Evolutionary conservation across 2,329 filamentous ascomycete species (phyloP).

Genomic region (Alternaria longipes): DNA sequence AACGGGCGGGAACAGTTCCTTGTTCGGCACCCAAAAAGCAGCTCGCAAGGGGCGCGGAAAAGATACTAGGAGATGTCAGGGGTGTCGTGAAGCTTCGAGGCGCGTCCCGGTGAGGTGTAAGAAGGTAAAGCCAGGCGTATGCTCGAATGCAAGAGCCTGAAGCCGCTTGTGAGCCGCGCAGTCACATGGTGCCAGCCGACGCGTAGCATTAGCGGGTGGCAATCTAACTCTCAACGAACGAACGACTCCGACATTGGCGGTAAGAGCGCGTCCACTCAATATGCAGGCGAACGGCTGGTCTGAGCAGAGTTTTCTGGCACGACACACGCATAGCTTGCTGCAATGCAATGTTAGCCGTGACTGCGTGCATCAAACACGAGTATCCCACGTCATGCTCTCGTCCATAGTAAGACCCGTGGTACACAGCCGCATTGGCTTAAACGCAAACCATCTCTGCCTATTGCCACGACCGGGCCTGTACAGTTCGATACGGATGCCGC

Average conservation of each 20-base stretch:
- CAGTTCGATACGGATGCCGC: background rate
- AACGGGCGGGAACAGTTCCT: slow-evolving; percentile 21
- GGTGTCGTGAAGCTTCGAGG: slow-evolving; percentile 9
- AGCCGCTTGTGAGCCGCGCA: slow-evolving; percentile 28
- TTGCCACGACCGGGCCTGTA: background rate
- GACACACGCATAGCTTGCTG: slow-evolving; percentile 10
- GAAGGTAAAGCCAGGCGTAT: slow-evolving; percentile 14
- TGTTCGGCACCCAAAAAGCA: slow-evolving; percentile 8
- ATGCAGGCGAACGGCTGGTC: slow-evolving; percentile 28
- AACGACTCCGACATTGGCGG: slow-evolving; percentile 13
- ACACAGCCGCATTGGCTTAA: background rate
- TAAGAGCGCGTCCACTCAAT: slow-evolving; percentile 17
- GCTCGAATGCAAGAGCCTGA: slow-evolving; percentile 22
- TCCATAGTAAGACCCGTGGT: background rate
- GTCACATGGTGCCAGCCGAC: slow-evolving; percentile 29
- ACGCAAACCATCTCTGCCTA: background rate
- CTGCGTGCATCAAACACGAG: slow-evolving; percentile 15
- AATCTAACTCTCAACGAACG: slow-evolving; percentile 22
- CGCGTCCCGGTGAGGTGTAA: slow-evolving; percentile 31
- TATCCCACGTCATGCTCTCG: slow-evolving; percentile 1
- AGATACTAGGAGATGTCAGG: slow-evolving; percentile 17
- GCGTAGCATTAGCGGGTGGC: slow-evolving; percentile 34
- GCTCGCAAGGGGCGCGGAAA: slow-evolving; percentile 12
- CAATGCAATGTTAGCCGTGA: slow-evolving; percentile 19
- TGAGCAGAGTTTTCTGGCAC: slow-evolving; percentile 21